Evolutionary conservation across 768 basidiomycete genomes (phyloP).

Genomic region (Suillus sp.): DNA sequence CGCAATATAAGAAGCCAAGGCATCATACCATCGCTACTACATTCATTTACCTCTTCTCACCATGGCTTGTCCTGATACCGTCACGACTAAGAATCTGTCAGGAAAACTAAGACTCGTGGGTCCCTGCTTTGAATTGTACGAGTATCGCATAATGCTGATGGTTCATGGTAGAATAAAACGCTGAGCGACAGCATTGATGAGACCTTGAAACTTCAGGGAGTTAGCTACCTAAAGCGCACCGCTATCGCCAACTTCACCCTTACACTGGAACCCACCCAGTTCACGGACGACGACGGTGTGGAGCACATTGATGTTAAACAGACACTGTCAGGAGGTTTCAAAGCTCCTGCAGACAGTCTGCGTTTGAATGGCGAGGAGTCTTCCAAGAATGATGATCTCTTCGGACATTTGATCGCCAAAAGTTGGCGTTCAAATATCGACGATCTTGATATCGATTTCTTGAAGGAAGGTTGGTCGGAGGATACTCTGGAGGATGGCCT

Average conservation of each 20-base stretch:
- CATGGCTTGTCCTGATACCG: neutral
- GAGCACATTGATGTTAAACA: constrained; percentile 68
- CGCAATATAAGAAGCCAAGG: neutral
- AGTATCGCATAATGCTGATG: no score
- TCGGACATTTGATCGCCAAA: constrained; percentile 54
- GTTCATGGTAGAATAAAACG: constrained; percentile 53
- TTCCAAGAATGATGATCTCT: constrained; percentile 52
- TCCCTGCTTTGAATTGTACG: neutral
- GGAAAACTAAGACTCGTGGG: constrained; percentile 4
- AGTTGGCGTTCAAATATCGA: constrained; percentile 47
- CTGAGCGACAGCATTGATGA: constrained; percentile 58
- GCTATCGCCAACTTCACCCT: constrained; percentile 55
- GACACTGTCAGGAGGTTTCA: constrained; percentile 57
- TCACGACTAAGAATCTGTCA: constrained; percentile 2
- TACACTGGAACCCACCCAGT: constrained; percentile 59
- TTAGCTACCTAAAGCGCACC: constrained; percentile 65
- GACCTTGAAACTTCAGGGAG: constrained; percentile 63
- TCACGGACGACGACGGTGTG: constrained; percentile 53
- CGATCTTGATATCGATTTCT: constrained; percentile 40
- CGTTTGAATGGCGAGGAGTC: constrained; percentile 51
- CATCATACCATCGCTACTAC: neutral
- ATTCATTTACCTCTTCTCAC: neutral
- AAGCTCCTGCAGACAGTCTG: constrained; percentile 55
- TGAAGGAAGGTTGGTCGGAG: constrained; percentile 37
- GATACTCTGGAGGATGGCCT: constrained; percentile 32